Evolutionary conservation across 1,284 basidiomycete species (phyloP), one percentile per base, ranked within the genome.

Genomic region (Pterula multifida): DNA sequence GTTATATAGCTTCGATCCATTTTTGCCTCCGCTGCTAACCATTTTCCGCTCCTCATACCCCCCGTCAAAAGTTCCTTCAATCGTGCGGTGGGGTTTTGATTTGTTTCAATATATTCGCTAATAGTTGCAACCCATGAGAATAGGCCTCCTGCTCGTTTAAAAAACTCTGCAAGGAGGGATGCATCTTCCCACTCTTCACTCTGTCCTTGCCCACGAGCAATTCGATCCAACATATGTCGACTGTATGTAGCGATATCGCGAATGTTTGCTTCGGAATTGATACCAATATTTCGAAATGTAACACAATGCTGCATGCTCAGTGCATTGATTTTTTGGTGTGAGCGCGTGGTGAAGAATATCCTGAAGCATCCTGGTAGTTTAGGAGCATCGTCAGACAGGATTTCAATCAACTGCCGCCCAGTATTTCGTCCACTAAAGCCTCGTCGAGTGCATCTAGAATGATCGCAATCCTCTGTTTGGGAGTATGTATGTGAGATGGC

Each of bases 51-150:
- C n/a, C n/a, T 24, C 13, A n/a, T n/a, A n/a, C 21, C 32, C 26
- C 4, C 36, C 46, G 1, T 19, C 17, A 2, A 56, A 28, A 21
- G 56, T 47, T 3, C 24, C 13, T 6, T 42, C 15, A 17, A 60
- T 52, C 36, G 56, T 54, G 28, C 45, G 49, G n/a, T 52, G 13
- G 56, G 58, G 39, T 52, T 17, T 2, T 39, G 17, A 9, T 50
- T 19, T 15, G 11, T 23, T 13, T 23, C 13, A 1, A 62, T 45
- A 47, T 56, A 58, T 21, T 56, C 52, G 26, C 45, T 53, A 2
- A 56, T 50, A 3, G 56, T 58, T 1, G 54, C 54, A 22, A 54
- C 56, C 60, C 60, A 60, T 13, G 58, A 50, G 50, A 62, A 60
- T 4, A 58, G 48, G 4, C 60, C 60, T 15, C 51, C 57, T 19